Conservation (phyloP, 208 protist species). For the Trypanosoma platydactyli region DNA sequence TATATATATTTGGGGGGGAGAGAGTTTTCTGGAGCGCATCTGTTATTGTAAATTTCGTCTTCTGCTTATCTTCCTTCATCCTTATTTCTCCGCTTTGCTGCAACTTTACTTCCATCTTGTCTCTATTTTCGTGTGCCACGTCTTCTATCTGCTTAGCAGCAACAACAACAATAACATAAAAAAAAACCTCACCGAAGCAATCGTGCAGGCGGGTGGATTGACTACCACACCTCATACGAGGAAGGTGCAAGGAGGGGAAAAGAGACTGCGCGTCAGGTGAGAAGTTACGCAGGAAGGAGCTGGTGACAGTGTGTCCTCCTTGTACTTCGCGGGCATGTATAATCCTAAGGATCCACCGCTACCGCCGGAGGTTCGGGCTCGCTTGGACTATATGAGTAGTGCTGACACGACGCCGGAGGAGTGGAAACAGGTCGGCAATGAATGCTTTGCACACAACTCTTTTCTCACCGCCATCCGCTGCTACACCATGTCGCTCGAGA, state of each 20-base stretch:
- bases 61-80: too few species aligned
- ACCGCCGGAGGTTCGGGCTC: slow-evolving; percentile 38
- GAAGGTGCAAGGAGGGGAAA: too few species aligned
- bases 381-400: slow-evolving; percentile 30
- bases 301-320: background rate
- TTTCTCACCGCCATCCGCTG: slow-evolving; percentile 77
- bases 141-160: too few species aligned
- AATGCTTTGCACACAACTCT: slow-evolving; percentile 55
- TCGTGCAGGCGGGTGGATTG: too few species aligned
- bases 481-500: slow-evolving; percentile 79
- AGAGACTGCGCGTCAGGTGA: background rate
- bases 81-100: too few species aligned
- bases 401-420: slow-evolving; percentile 29
- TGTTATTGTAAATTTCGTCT: background rate
- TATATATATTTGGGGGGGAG: too few species aligned
- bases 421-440: slow-evolving; percentile 84
- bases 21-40: too few species aligned
- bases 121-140: too few species aligned
- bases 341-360: slow-evolving; percentile 47
- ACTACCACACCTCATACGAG: too few species aligned
- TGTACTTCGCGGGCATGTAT: slow-evolving; percentile 17
- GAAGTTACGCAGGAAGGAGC: background rate
- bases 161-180: too few species aligned
- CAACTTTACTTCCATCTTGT: too few species aligned
- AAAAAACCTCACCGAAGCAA: too few species aligned